phyloP scores from a whole-genome alignment of 2,329 filamentous ascomycete genomes.

The Aureobasidium sp. region DNA sequence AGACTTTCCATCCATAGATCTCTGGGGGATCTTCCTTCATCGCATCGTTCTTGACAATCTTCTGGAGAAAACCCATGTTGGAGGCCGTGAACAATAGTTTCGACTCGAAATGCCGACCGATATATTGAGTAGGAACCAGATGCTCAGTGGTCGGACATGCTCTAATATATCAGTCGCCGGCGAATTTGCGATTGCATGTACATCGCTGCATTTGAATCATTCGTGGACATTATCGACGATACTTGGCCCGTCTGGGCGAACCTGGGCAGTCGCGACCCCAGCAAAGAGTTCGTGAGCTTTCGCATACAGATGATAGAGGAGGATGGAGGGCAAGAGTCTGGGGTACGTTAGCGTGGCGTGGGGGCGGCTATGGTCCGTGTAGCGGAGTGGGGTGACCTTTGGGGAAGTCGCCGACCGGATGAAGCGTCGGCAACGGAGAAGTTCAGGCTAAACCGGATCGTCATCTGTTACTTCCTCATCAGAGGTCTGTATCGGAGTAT shows the following conservation, averaged over 20 bases:
- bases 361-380: background rate
- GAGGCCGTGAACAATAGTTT: background rate
- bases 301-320: background rate
- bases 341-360: background rate
- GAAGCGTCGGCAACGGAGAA: background rate
- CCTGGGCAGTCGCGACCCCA: background rate
- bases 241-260: constrained; percentile 13
- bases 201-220: background rate
- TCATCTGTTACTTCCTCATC: background rate
- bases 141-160: background rate
- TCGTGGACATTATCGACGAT: constrained; percentile 6
- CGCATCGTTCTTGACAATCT: constrained; percentile 61
- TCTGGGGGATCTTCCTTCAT: constrained; percentile 61
- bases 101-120: background rate
- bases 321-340: background rate
- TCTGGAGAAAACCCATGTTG: constrained; percentile 40
- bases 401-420: background rate
- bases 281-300: background rate
- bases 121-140: background rate
- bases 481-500: background rate
- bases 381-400: background rate
- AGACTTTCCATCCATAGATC: constrained; percentile 65
- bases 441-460: constrained; percentile 8
- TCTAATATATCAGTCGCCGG: constrained; percentile 8
- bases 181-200: background rate